Evolutionary conservation across 2,329 filamentous ascomycete genomes (phyloP).

Genomic region (Scorias spongiosa): DNA sequence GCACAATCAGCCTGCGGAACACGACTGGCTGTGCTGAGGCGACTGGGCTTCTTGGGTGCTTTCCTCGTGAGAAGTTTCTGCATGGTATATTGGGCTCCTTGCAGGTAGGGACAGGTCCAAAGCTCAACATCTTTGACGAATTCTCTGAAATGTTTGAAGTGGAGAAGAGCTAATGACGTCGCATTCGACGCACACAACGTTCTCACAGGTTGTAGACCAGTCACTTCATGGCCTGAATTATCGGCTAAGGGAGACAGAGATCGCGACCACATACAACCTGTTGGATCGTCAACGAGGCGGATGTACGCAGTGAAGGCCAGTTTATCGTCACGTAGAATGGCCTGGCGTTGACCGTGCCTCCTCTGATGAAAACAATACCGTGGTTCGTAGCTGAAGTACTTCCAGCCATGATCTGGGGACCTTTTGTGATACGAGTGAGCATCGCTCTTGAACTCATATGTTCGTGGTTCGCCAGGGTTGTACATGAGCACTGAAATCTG

Average conservation of each 20-base stretch:
- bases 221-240: conserved; percentile 25
- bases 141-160: conserved; percentile 42
- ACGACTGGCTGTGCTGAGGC: background rate
- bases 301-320: conserved; percentile 48
- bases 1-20: background rate
- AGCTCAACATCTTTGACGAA: background rate
- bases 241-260: conserved; percentile 1
- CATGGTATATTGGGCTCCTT: background rate
- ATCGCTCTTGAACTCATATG: conserved; percentile 40
- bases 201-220: conserved; percentile 37
- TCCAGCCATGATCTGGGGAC: conserved; percentile 49
- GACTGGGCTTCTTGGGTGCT: background rate
- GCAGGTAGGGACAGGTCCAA: background rate
- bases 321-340: conserved; percentile 44
- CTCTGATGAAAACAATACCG: conserved; percentile 43
- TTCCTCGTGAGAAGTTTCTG: background rate
- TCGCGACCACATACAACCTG: conserved; percentile 46
- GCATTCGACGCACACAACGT: conserved; percentile 24
- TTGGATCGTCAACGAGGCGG: conserved; percentile 44
- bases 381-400: conserved; percentile 40
- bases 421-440: conserved; percentile 42
- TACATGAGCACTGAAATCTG: conserved; percentile 48
- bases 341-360: conserved; percentile 41
- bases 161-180: conserved; percentile 42
- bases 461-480: conserved; percentile 47